A percentile compares a stretch with the other conserved stretches of the same genome.
phyloP scores from a whole-genome alignment of 176 grass and related monocot species.

The Themeda triandra region DNA sequence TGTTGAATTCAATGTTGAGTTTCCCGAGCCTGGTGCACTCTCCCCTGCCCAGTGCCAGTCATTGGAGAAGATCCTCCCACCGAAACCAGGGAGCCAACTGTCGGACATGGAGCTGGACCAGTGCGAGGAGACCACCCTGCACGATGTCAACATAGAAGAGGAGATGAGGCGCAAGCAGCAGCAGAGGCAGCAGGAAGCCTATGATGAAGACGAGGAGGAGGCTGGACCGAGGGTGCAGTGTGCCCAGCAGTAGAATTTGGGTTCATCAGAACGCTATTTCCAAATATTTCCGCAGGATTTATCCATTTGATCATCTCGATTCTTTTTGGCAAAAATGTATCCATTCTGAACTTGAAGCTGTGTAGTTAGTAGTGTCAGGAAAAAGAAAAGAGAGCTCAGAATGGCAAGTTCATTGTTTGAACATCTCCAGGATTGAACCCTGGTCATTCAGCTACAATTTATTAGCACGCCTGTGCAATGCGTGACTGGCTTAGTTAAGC shows the following conservation, averaged over 20 bases:
- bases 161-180: slow-evolving; percentile 80
- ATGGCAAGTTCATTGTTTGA: not conserved
- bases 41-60: slow-evolving; percentile 49
- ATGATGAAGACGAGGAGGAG: slow-evolving; percentile 67
- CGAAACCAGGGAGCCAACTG: slow-evolving; percentile 35
- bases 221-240: slow-evolving; percentile 75
- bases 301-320: not conserved
- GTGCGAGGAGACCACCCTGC: slow-evolving; percentile 80
- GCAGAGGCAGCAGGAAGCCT: slow-evolving; percentile 65
- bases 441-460: not conserved
- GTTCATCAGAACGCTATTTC: not conserved
- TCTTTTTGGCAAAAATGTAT: not conserved
- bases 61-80: slow-evolving; percentile 64
- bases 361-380: not conserved
- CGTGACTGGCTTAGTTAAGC: not conserved
- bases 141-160: slow-evolving; percentile 89
- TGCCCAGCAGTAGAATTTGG: slow-evolving; percentile 66
- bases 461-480: not conserved
- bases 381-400: too few relatives aligned
- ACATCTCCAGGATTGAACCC: not conserved
- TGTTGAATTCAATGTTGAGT: slow-evolving; percentile 80
- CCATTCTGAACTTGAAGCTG: not conserved
- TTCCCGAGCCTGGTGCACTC: slow-evolving; percentile 58
- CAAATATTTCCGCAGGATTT: not conserved
- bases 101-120: slow-evolving; percentile 66